Evolutionary conservation across 371 early-diverging fungal genomes (phyloP), one percentile per base, ranked within the genome.

Genomic region (Chytridium lagenaria): DNA sequence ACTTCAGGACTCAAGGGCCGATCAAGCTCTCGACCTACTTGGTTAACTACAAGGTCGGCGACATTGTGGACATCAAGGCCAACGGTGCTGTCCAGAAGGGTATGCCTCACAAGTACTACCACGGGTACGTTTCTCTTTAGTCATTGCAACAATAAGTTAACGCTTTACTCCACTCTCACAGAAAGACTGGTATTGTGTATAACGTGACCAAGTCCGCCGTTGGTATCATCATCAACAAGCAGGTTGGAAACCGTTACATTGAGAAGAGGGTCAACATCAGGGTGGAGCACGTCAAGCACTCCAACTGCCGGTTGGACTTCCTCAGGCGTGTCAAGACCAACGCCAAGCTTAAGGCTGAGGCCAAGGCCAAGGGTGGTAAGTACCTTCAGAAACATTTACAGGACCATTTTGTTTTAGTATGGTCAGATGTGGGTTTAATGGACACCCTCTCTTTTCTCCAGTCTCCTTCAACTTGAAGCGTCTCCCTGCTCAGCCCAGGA

Each of bases 101-200:
- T 87, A 97, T 99, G 98, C 99, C 99, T 81, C 99, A 99, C 96
- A 99, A 98, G 92, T 98, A 92, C 94, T 99, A 98, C 93, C 99
- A 99, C 88, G 99, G 99, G 90, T 92, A 89, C 81, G 84, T 80
- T 59, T n/a, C n/a, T n/a, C n/a, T n/a, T n/a, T n/a, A n/a, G n/a
- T n/a, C n/a, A n/a, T n/a, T n/a, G n/a, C n/a, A n/a, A n/a, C n/a
- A n/a, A n/a, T n/a, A n/a, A n/a, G n/a, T n/a, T n/a, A n/a, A n/a
- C n/a, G n/a, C n/a, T n/a, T n/a, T n/a, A n/a, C n/a, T n/a, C n/a
- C n/a, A n/a, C n/a, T n/a, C 65, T 38, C n/a, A 51, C 79, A 92
- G 95, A 77, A 94, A 94, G 80, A 98, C 98, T 74, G 99, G 98
- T 84, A 91, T 98, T 85, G 89, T 98, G 84, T 98, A 93, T 93